Evolutionary conservation across 2,329 filamentous ascomycete species (phyloP).

Genomic region (Coniochaeta pulveracea): DNA sequence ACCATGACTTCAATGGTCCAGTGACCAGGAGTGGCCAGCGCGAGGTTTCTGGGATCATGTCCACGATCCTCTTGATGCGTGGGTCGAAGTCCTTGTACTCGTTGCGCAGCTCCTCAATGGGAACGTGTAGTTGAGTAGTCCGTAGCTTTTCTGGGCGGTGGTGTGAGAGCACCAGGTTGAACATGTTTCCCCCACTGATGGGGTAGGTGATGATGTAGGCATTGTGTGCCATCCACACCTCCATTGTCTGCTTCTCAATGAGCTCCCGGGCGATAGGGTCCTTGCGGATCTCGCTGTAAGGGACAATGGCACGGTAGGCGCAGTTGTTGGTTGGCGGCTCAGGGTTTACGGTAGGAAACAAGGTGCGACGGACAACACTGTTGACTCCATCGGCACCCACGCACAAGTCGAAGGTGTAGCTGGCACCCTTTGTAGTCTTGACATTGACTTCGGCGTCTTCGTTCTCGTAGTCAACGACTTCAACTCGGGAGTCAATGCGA

Average conservation of each 20-base stretch:
- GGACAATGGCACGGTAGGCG: constrained; percentile 32
- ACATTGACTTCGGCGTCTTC: constrained; percentile 16
- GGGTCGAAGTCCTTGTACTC: constrained; percentile 32
- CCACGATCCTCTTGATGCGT: constrained; percentile 26
- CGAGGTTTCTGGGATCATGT: constrained; percentile 22
- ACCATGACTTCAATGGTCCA: constrained; percentile 27
- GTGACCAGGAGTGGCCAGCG: constrained; percentile 32
- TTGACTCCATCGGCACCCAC: constrained; percentile 30
- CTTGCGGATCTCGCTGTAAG: constrained; percentile 26
- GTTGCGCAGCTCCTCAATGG: constrained; percentile 27
- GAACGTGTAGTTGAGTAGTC: constrained; percentile 22
- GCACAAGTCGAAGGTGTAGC: constrained; percentile 21
- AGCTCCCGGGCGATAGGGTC: constrained; percentile 27
- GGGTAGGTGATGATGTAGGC: constrained; percentile 33
- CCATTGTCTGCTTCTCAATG: constrained; percentile 26
- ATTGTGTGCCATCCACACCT: constrained; percentile 29
- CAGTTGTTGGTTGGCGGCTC: constrained; percentile 26
- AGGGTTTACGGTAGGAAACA: constrained; percentile 29
- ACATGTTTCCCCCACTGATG: constrained; percentile 28
- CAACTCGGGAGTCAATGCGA: constrained; percentile 23
- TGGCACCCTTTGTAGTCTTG: constrained; percentile 16
- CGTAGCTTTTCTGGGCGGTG: constrained; percentile 22
- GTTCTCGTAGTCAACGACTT: constrained; percentile 16
- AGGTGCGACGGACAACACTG: constrained; percentile 21
- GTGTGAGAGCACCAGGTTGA: constrained; percentile 34